phyloP scores from a whole-genome alignment of 352 stramenopile species.

The Phytophthora meadii region DNA sequence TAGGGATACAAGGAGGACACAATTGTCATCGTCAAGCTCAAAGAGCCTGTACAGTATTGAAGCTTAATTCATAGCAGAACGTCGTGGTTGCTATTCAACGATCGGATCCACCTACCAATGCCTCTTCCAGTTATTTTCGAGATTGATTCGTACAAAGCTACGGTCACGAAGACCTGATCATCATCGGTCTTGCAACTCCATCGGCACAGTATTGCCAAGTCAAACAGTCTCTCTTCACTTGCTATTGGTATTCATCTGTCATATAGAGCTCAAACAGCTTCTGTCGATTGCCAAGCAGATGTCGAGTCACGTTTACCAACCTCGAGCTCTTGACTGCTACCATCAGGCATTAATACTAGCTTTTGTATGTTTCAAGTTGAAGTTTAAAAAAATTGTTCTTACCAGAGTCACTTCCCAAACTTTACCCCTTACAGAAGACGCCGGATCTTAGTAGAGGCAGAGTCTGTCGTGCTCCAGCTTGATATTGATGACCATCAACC shows the following conservation, averaged over 20 bases:
- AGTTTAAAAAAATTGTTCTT: conserved; percentile 17
- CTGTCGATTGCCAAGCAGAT: conserved; percentile 13
- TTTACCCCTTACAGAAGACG: background rate
- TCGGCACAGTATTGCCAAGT: too few relatives aligned
- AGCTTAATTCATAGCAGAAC: too few relatives aligned
- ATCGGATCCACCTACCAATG: background rate
- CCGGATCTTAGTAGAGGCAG: conserved; percentile 25
- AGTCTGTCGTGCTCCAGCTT: conserved; percentile 10
- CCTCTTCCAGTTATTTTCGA: conserved; percentile 2
- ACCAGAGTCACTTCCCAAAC: conserved; percentile 10
- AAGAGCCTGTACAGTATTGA: too few relatives aligned
- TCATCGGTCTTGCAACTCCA: background rate
- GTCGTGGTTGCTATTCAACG: too few relatives aligned
- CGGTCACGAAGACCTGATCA: conserved; percentile 5
- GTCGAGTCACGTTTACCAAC: conserved; percentile 7
- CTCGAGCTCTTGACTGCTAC: conserved; percentile 8
- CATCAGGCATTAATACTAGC: conserved; percentile 10
- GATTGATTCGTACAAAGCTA: conserved; percentile 11
- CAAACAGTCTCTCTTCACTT: too few relatives aligned
- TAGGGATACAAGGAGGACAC: too few relatives aligned
- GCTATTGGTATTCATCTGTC: too few relatives aligned
- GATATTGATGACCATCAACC: conserved; percentile 26
- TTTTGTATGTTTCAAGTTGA: conserved; percentile 19
- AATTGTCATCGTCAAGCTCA: too few relatives aligned
- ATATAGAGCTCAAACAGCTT: conserved; percentile 12